phyloP scores from a whole-genome alignment of 306 rosid species.

The Vigna reflexopilosa region DNA sequence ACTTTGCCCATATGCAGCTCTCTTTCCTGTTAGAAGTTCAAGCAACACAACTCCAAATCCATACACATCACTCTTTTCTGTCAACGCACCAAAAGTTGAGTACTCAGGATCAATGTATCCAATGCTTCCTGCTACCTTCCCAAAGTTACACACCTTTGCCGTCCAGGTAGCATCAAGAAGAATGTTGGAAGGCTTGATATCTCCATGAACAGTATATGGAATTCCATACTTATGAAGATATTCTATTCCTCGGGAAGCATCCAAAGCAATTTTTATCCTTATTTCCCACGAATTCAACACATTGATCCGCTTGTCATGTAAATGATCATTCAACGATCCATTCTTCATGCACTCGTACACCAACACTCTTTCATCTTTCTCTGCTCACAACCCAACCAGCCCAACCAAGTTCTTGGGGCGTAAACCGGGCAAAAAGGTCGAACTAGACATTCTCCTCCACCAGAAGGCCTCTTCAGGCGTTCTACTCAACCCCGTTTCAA shows the following conservation, averaged over 20 bases:
- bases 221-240: constrained; percentile 78
- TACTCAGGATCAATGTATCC: constrained; percentile 83
- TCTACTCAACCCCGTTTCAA: not conserved
- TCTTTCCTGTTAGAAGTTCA: constrained; percentile 88
- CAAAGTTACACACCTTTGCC: constrained; percentile 73
- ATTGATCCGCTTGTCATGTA: constrained; percentile 61
- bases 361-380: constrained; percentile 68
- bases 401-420: constrained; percentile 65
- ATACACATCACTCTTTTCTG: constrained; percentile 90
- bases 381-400: constrained; percentile 73
- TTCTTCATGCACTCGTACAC: constrained; percentile 82
- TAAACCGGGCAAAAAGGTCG: constrained; percentile 75
- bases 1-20: constrained; percentile 60
- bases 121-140: constrained; percentile 50
- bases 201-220: constrained; percentile 70
- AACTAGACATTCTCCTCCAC: constrained; percentile 44
- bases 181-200: constrained; percentile 75
- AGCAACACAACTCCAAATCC: constrained; percentile 86
- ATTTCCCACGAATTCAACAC: constrained; percentile 67
- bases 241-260: constrained; percentile 74
- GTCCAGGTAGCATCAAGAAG: constrained; percentile 68
- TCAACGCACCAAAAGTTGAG: constrained; percentile 39
- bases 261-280: constrained; percentile 76
- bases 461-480: constrained; percentile 67
- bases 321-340: constrained; percentile 66